Evolutionary conservation across 257 asterid genomes (phyloP), one percentile per base, ranked within the genome.

Genomic region (Ilex aquifolium): DNA sequence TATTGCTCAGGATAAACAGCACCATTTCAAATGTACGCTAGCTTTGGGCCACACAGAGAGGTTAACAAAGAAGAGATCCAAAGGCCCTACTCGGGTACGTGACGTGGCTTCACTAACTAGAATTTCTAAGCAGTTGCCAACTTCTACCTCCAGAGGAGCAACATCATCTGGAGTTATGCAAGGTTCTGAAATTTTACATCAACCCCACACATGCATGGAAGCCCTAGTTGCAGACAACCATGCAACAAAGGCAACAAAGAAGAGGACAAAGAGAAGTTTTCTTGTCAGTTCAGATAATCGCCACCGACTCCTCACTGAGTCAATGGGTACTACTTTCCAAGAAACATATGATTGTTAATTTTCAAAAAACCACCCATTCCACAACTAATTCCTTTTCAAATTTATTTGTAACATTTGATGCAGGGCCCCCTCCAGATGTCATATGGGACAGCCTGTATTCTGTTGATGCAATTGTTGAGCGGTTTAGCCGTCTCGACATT

Each of bases 351-450:
- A 12, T 11, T 49, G 27, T 53, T 53, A 21, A 21, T 14, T 14
- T 53, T 53, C 30, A 6, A 7, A 16, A n/a, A 15, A 21, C 1
- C 30, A 16, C 0, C 31, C 10, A 6, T n/a, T 21, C 10, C 2
- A 29, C 57, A 15, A 53, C 15, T 53, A 5, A 53, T 36, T 36
- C 42, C 21, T 53, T 53, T 14, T 53, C 57, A 44, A 52, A 11
- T 56, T 68, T 49, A 44, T 64, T 16, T 64, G 40, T 17, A 31
- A 59, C 46, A 9, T 69, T 39, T 69, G 48, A 59, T 79, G 81
- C 95, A 90, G 97, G 88, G 62, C 72, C 68, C 59, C 81, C 77
- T 32, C 79, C 76, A 61, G 78, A 86, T 73, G 62, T 74, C 74
- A 67, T 82, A 44, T 74, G 95, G 90, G 76, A 65, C 69, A 46